These are phyloP conservation scores for Nothomitra cinnamomea DNA, from an alignment of 2,329 filamentous ascomycete genomes.

Conservation along the genomic window DNA sequence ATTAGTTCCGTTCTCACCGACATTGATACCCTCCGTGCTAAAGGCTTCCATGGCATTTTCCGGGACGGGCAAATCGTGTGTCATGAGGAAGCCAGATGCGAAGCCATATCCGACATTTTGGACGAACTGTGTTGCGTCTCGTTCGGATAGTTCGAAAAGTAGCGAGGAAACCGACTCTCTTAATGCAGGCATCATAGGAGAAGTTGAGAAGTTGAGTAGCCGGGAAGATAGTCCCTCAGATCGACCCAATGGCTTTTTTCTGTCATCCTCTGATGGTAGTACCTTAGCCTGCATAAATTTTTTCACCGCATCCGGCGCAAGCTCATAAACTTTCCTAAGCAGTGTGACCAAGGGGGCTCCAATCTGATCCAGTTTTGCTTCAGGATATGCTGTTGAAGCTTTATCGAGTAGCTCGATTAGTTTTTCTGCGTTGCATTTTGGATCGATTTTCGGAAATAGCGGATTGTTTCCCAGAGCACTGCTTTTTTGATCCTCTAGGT, in stretches of 20 bases:
- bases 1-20: slow-evolving; percentile 14
- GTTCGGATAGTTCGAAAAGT: slow-evolving; percentile 74
- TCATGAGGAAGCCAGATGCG: slow-evolving; percentile 76
- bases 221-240: slow-evolving; percentile 57
- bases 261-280: slow-evolving; percentile 61
- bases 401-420: slow-evolving; percentile 54
- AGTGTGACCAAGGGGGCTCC: slow-evolving; percentile 60
- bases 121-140: slow-evolving; percentile 63
- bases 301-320: slow-evolving; percentile 46
- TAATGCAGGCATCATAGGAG: slow-evolving; percentile 52
- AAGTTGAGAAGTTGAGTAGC: slow-evolving; percentile 61
- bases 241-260: slow-evolving; percentile 59
- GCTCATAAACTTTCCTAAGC: slow-evolving; percentile 51
- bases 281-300: slow-evolving; percentile 47
- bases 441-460: slow-evolving; percentile 48
- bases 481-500: slow-evolving; percentile 40
- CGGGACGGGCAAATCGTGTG: slow-evolving; percentile 65
- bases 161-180: slow-evolving; percentile 60
- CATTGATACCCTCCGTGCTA: slow-evolving; percentile 18
- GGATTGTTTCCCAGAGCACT: slow-evolving; percentile 29
- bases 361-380: slow-evolving; percentile 53
- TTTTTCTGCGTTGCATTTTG: slow-evolving; percentile 41
- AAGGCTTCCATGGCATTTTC: slow-evolving; percentile 42
- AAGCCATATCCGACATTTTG: slow-evolving; percentile 90
- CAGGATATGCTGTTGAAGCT: slow-evolving; percentile 44